These are phyloP conservation scores for Corniculantispora saksenae DNA, from an alignment of 2,329 filamentous ascomycete species.

Conservation along the genomic window DNA sequence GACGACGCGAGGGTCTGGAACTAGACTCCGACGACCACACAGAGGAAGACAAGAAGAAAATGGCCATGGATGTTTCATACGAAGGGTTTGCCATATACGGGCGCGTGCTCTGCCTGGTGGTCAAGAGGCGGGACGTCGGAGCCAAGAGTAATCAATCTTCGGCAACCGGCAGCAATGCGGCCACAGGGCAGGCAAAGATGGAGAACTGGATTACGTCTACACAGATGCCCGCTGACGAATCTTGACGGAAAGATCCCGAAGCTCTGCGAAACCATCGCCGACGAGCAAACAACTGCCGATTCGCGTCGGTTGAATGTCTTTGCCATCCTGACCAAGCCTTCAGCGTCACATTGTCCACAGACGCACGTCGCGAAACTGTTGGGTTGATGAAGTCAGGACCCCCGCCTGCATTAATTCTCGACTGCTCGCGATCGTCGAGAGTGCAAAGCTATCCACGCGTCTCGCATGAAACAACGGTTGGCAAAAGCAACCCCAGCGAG, in stretches of 20 bases:
- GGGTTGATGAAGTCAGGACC: neutral
- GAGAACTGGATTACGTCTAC: constrained; percentile 83
- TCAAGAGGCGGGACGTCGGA: constrained; percentile 73
- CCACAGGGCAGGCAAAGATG: constrained; percentile 51
- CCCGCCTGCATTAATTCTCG: constrained; percentile 1
- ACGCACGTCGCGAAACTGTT: constrained; percentile 18
- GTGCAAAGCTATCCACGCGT: neutral
- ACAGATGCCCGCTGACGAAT: constrained; percentile 55
- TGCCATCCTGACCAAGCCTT: neutral
- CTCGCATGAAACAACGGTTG: neutral
- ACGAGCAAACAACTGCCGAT: constrained; percentile 20
- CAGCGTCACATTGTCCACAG: neutral
- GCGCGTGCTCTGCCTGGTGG: constrained; percentile 85
- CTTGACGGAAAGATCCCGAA: neutral
- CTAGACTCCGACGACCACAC: constrained; percentile 34
- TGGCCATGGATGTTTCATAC: constrained; percentile 82
- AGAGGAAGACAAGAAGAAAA: constrained; percentile 83
- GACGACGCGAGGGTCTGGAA: constrained; percentile 37
- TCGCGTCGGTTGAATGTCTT: neutral
- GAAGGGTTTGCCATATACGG: constrained; percentile 97
- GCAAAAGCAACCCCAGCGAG: neutral
- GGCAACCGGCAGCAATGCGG: constrained; percentile 30
- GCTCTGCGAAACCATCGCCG: constrained; percentile 22
- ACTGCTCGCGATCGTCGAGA: neutral
- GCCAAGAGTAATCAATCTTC: constrained; percentile 42